Evolutionary conservation across 2,329 filamentous ascomycete genomes (phyloP), one percentile per base, ranked within the genome.

Genomic region (Colletotrichum echinochloae): DNA sequence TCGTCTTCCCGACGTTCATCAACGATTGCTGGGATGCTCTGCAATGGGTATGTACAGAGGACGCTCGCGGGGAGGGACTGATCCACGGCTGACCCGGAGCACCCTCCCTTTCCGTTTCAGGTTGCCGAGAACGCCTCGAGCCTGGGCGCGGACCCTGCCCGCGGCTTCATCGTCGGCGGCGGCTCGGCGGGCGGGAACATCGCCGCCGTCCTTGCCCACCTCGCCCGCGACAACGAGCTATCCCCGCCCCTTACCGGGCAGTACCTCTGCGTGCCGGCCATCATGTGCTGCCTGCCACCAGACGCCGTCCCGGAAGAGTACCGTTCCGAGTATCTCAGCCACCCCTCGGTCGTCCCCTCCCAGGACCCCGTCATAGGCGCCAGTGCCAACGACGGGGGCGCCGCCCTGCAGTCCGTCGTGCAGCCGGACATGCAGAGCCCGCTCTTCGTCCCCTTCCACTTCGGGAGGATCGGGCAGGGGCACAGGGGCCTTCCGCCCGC

Each of bases 131-230:
- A 69, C 14, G 33, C 1, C 1, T n/a, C 1, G 14, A 77, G 78
- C 74, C 60, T 87, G 16, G 75, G 78, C 3, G 82, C 82, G 1
- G 78, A 85, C 52, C 81, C 84, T 3, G 72, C 75, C 5, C 79
- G 79, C 51, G 85, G 85, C 11, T 84, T 87, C 69, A 79, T 87
- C 28, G 75, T 87, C 0, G 84, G 85, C 7, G 86, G 86, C n/a
- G 83, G 82, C 8, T 85, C 83, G 1, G 85, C 85, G 0, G 86
- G 85, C 3, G 86, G 83, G 16, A 87, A 87, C 71, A 81, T 87
- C 63, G 79, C 83, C 0, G 83, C 82, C 0, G 83, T 83, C 0
- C 78, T 87, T 1, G 80, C 83, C 1, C 81, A 86, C 57, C 73
- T 83, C 0, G 79, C 82, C 5, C 79, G 81, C 1, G 72, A 77